Conservation (phyloP, 768 basidiomycete species). For the Hygrophoropsis aurantiaca region DNA sequence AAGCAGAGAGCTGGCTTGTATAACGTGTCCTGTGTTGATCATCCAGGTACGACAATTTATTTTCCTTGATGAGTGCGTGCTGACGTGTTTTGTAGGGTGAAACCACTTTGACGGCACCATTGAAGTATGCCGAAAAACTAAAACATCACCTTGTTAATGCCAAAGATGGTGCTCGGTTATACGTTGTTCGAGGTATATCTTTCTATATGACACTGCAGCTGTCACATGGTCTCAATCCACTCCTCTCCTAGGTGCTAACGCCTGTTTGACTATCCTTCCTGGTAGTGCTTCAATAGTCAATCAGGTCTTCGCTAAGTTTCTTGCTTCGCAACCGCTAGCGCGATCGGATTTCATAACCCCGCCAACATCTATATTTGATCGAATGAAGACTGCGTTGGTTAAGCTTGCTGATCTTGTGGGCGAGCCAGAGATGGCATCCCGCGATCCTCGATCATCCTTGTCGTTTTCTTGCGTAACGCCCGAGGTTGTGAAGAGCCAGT, state of each 20-base stretch:
- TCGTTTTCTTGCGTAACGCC: constrained; percentile 66
- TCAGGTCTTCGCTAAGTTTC: constrained; percentile 61
- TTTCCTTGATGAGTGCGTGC: neutral
- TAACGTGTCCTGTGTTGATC: constrained; percentile 65
- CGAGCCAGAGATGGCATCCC: constrained; percentile 43
- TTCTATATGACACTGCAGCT: neutral
- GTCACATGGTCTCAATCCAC: neutral
- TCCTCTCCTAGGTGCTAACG: constrained; percentile 47
- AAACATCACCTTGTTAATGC: constrained; percentile 49
- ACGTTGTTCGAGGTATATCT: constrained; percentile 58
- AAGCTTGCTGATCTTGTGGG: constrained; percentile 52
- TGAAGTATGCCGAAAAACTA: constrained; percentile 56
- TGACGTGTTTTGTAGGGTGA: constrained; percentile 50
- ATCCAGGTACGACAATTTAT: constrained; percentile 65
- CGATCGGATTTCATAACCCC: constrained; percentile 49
- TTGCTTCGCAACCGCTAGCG: constrained; percentile 50
- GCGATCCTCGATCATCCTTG: constrained; percentile 59
- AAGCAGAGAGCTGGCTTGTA: constrained; percentile 44
- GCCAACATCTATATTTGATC: constrained; percentile 36
- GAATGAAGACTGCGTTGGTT: constrained; percentile 55
- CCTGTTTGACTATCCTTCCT: constrained; percentile 54
- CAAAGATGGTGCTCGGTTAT: constrained; percentile 47
- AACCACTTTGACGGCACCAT: constrained; percentile 50
- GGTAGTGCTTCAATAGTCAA: constrained; percentile 62
- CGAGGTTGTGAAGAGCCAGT: constrained; percentile 52